Conservation (phyloP, 768 basidiomycete genomes). For the Leccinum aurantiacum region DNA sequence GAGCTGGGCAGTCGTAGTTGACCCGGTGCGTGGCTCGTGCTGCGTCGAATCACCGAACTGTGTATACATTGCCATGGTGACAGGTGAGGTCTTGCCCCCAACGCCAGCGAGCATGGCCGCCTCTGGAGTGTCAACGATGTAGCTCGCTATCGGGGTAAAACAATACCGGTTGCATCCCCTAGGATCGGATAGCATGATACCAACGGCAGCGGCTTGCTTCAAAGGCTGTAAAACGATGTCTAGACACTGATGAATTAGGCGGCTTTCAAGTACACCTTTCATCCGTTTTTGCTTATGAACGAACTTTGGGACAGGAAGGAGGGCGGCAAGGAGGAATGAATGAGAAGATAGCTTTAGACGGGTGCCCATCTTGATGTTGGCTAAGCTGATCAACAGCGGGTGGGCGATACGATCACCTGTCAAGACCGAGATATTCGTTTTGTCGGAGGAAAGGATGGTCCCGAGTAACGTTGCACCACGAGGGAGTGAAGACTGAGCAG, state of each 20-base stretch:
- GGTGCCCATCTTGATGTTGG: background rate
- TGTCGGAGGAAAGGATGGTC: background rate
- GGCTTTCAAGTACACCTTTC: background rate
- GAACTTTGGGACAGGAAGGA: background rate
- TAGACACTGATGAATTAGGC: conserved; percentile 13
- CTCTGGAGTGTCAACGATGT: too few relatives aligned
- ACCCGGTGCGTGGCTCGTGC: background rate
- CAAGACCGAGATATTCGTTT: background rate
- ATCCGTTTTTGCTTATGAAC: background rate
- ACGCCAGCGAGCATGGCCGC: too few relatives aligned
- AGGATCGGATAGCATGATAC: too few relatives aligned
- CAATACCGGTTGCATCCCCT: too few relatives aligned
- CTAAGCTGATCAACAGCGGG: background rate
- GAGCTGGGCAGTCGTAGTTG: background rate
- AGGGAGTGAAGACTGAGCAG: too few relatives aligned
- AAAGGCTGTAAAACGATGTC: too few relatives aligned
- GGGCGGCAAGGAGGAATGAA: background rate
- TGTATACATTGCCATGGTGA: too few relatives aligned
- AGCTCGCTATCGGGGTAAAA: too few relatives aligned
- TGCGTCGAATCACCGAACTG: background rate
- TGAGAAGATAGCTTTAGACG: background rate
- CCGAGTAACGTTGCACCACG: background rate
- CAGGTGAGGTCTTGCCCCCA: too few relatives aligned
- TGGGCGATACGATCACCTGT: background rate
- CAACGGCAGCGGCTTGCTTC: too few relatives aligned